Evolutionary conservation across 305 asterid species (phyloP).

Genomic region (Andrographis paniculata): DNA sequence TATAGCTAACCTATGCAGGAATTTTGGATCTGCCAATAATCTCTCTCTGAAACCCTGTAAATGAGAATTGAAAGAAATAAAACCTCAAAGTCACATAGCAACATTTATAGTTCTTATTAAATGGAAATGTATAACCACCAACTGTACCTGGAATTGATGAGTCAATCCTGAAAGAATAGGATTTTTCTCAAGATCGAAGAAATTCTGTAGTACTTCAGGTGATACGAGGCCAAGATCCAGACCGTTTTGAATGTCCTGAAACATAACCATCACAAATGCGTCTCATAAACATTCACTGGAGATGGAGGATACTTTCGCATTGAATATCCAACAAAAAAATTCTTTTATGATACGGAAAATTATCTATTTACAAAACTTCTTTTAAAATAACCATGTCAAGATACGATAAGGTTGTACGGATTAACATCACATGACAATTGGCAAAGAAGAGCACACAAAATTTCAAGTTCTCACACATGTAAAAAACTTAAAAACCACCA

Average conservation of each 20-base stretch:
- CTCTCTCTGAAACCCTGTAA: constrained; percentile 95
- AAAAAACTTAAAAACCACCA: not conserved
- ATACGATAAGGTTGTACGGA: not conserved
- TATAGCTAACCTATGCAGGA: constrained; percentile 78
- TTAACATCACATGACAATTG: constrained; percentile 1
- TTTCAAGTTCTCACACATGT: not conserved
- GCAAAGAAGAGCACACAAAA: no score
- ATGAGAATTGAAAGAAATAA: constrained; percentile 15
- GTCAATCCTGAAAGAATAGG: constrained; percentile 67
- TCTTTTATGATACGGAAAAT: constrained; percentile 3
- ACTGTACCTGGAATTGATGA: constrained; percentile 68
- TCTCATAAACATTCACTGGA: constrained; percentile 18
- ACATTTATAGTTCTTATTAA: constrained; percentile 5
- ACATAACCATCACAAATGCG: constrained; percentile 14
- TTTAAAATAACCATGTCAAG: constrained; percentile 6
- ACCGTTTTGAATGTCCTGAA: constrained; percentile 89
- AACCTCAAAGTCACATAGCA: constrained; percentile 6
- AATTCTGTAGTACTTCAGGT: constrained; percentile 88
- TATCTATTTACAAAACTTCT: not conserved
- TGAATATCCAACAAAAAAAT: no score
- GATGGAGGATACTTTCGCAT: no score
- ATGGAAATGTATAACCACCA: constrained; percentile 8
- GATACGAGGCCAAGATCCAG: constrained; percentile 93
- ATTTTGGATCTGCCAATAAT: constrained; percentile 91
- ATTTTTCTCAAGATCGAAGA: constrained; percentile 81